Evolutionary conservation across 2,329 filamentous ascomycete species (phyloP), one percentile per base, ranked within the genome.

Genomic region (Trichoderma polysporum): DNA sequence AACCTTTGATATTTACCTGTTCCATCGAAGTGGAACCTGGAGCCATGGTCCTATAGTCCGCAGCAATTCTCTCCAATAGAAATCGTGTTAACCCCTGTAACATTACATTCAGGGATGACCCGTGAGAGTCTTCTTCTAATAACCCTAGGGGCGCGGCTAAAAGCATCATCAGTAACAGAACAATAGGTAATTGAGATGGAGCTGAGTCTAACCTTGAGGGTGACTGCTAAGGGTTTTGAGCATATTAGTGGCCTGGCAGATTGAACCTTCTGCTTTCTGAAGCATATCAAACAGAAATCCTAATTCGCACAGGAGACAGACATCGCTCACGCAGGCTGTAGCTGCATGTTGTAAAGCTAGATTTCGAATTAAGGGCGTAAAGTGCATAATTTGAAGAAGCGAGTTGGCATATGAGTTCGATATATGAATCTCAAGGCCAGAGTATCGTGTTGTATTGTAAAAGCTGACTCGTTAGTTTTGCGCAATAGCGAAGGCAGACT

Each of bases 271-370:
- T 2, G 95, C 95, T 76, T 98, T 99, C 73, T 98, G 91, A 27
- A 99, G 85, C 95, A 99, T 99, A 75, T 99, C 96, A 73, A 97
- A 96, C 10, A 99, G 82, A 76, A 95, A 99, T 1, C 95, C 95
- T 71, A 99, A 84, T 78, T 99, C 95, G 78, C 95, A 99, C 1
- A 99, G 81, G 49, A 99, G 82, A 77, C 95, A 99, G 35, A 88
- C 86, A 65, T 97, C 93, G 71, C 88, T 88, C 2, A 93, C 83
- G 75, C 95, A 99, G 15, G 90, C 87, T 9, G 91, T 92, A 0
- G 95, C 93, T 1, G 94, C 91, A 76, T 99, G 95, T 68, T 94
- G 90, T 1, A 99, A 84, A 10, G 95, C 91, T 60, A 96, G 80
- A 74, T 99, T 99, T 56, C 94, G 89, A 61, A 97, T 84, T 22